Evolutionary conservation across 768 basidiomycete species (phyloP), one percentile per base, ranked within the genome.

Genomic region (Obba rivulosa): DNA sequence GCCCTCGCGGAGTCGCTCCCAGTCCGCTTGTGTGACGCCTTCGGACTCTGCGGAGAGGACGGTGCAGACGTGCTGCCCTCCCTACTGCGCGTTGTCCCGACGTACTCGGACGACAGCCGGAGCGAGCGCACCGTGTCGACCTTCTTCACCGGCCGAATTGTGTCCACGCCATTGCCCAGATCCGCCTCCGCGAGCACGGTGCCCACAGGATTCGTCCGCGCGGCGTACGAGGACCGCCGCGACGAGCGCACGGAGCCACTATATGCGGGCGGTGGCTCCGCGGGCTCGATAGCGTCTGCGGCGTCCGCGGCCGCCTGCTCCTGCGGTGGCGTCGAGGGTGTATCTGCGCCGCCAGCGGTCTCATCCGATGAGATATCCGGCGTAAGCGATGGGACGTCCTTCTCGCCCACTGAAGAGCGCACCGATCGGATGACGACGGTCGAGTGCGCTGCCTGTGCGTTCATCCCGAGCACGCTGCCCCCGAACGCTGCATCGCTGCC

Each of bases 121-220:
- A 92, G 68, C 4, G 91, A 92, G 3, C 85, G 81, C 10, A 76
- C 73, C 4, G 85, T 76, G 62, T 96, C 92, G 24, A 95, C 83
- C 59, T 89, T 91, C 77, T 94, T 95, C 52, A 95, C 83, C 0
- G 94, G 93, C 45, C 92, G 78, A 58, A 98, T 91, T 1, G 94
- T 98, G 58, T 89, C 90, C 39, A 88, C 74, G 34, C 92, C 92
- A 45, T 75, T 87, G 16, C 91, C 92, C n/a, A 94, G 62, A 65
- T 94, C 92, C 10, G 83, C 90, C 57, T 84, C 83, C 37, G 78
- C 78, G 57, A 93, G 69, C 8, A 92, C 71, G 0, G 89, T 92
- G 10, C 92, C 92, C 48, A 73, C 71, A 16, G 74, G 65, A 36
- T 78, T 78, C 45, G 79, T 79, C 35, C 92, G 79, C 17, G 81